Conservation (phyloP, 208 protist species). For the Phytomonas sp. region DNA sequence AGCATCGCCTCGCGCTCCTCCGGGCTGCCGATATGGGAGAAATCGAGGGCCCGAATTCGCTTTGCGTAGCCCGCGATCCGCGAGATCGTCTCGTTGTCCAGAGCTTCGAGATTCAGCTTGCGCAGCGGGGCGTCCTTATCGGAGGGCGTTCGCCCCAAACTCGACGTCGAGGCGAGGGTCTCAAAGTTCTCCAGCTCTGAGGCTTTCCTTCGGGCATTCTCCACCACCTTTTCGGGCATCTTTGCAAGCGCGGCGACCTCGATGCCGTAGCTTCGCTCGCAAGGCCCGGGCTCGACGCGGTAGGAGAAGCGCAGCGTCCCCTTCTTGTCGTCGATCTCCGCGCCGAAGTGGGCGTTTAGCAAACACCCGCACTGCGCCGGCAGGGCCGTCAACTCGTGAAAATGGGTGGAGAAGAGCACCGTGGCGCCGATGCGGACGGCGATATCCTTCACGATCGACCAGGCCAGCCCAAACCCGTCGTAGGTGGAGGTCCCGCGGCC, state of each 20-base stretch:
- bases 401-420: constrained; percentile 99
- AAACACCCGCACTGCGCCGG: constrained; percentile 34
- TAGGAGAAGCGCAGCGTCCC: constrained; percentile 84
- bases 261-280: constrained; percentile 88
- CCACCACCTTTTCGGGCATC: constrained; percentile 77
- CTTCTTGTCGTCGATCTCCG: constrained; percentile 34
- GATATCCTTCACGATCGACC: constrained; percentile 96
- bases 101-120: not conserved
- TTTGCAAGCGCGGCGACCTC: constrained; percentile 87
- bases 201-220: constrained; percentile 68
- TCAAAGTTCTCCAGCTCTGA: constrained; percentile 83
- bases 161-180: constrained; percentile 10
- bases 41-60: constrained; percentile 48
- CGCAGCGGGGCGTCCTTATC: not conserved
- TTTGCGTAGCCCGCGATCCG: constrained; percentile 52
- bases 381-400: constrained; percentile 98
- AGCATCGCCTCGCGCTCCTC: constrained; percentile 20
- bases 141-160: not conserved
- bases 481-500: constrained; percentile 98
- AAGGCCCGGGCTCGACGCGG: constrained; percentile 74
- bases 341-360: constrained; percentile 82
- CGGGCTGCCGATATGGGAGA: constrained; percentile 4
- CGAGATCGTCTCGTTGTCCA: constrained; percentile 22
- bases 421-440: constrained; percentile 67
- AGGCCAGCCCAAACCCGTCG: constrained; percentile 99